These are phyloP conservation scores for Calonectria multiphialidica DNA, from an alignment of 2,329 filamentous ascomycete genomes.

Conservation along the genomic window DNA sequence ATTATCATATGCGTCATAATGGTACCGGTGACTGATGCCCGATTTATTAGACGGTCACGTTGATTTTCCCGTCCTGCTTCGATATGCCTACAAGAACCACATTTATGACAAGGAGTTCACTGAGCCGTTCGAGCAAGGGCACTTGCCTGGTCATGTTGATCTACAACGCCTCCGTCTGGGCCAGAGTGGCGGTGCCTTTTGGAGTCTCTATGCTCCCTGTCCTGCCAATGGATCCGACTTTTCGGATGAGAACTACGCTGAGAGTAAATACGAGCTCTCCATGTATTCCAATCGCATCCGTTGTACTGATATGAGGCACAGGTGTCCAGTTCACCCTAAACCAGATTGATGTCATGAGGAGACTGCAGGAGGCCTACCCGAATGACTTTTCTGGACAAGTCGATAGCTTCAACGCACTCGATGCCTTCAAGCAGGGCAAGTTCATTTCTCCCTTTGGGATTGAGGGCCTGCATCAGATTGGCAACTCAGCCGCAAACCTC, in stretches of 20 bases:
- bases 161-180: constrained; percentile 80
- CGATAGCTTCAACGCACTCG: constrained; percentile 71
- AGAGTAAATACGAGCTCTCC: constrained; percentile 61
- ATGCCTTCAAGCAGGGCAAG: constrained; percentile 70
- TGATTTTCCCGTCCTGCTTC: constrained; percentile 83
- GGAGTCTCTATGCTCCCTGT: constrained; percentile 88
- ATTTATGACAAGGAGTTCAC: constrained; percentile 82
- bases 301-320: constrained; percentile 38
- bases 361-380: constrained; percentile 74
- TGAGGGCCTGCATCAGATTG: constrained; percentile 94
- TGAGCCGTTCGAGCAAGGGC: constrained; percentile 79
- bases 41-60: constrained; percentile 83
- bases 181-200: constrained; percentile 87
- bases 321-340: constrained; percentile 76
- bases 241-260: constrained; percentile 77
- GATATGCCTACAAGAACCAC: constrained; percentile 76
- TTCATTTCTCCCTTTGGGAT: constrained; percentile 85
- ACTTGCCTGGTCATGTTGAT: constrained; percentile 80
- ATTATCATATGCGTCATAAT: background rate
- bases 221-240: constrained; percentile 80
- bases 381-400: constrained; percentile 75
- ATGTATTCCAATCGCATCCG: background rate
- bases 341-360: constrained; percentile 80
- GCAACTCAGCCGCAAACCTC: constrained; percentile 82
- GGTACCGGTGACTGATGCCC: background rate